Evolutionary conservation across 306 rosid genomes (phyloP), one percentile per base, ranked within the genome.

Genomic region (Citrullus mucosospermus): DNA sequence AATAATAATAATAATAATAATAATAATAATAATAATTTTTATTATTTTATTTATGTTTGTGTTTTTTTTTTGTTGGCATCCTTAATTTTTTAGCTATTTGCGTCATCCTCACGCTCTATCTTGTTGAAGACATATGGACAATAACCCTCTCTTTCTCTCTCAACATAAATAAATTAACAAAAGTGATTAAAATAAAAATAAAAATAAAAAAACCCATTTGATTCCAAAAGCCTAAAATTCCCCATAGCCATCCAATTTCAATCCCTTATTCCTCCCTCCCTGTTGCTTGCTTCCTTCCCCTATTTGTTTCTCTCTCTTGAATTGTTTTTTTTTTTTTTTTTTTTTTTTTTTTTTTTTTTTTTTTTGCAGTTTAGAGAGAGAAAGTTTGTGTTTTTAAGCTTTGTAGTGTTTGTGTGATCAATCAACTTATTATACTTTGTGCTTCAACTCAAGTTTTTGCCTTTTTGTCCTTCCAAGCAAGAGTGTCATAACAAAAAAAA

Each of bases 181-280:
- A 53, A 39, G 17, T 63, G 58, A 30, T 86, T 78, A 77, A 32
- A 32, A 32, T 32, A 32, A 32, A 32, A 15, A 41, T 44, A 43
- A 25, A 17, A 18, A 55, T 16, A 54, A 15, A 59, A 54, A 56
- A 10, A 10, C 39, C 18, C 55, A 20, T 79, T 71, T 46, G 78
- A 74, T 84, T 81, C 76, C 67, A 57, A 80, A 60, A 71, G 46
- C 75, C 79, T 22, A 75, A 63, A 79, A 78, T 67, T 70, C 65
- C 54, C 79, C 77, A 44, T 75, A 46, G 54, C 83, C 87, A 68
- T 80, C 85, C 89, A 77, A 58, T 78, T 54, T 44, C 82, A 78
- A 84, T 82, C 84, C 78, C 80, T 39, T 71, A 48, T 71, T 71
- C 41, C 58, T 48, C n/a, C n/a, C 15, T 16, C 9, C 82, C 67